Evolutionary conservation across 257 asterid species (phyloP), one percentile per base, ranked within the genome.

Genomic region (Solanum dulcamara): DNA sequence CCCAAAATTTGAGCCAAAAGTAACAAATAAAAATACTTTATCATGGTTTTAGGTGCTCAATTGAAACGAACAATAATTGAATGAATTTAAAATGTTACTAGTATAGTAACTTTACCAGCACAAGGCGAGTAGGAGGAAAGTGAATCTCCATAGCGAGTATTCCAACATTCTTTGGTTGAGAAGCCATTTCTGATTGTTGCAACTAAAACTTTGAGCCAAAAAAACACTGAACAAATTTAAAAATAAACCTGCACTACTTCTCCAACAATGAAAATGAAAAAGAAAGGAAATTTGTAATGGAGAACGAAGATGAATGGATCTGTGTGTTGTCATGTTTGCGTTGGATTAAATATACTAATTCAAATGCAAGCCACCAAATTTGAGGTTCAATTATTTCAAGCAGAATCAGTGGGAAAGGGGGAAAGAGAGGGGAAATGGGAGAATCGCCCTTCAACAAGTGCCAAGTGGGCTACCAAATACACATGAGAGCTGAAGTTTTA

Each of bases 111-210:
- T 3, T 28, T 86, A 72, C 99, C 98, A 93, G 98, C 89, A 92
- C 94, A 93, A 97, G 89, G 91, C 94, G 93, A 88, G 95, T 88
- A 22, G 97, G 98, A 85, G 98, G 98, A 86, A 95, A 92, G 96
- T 94, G 93, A 86, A 97, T 89, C 86, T 97, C 98, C 94, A 95
- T 90, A 32, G 98, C 98, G 88, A 96, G 95, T 84, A 96, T 93
- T 85, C 99, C 99, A 22, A 96, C 98, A 90, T 96, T 95, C 86
- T 92, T 91, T 80, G 89, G 83, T 30, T 88, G 88, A 38, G 84
- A 87, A 81, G 90, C 89, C 94, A 91, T 91, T 88, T 86, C 18
- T 53, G 12, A 74, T 80, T 67, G 42, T 81, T 84, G 60, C 51
- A 71, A 71, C 66, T 92, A 83, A 10, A 64, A 70, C 71, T 81